Evolutionary conservation across 1,284 basidiomycete genomes (phyloP).

Genomic region (Caloboletus firmus): DNA sequence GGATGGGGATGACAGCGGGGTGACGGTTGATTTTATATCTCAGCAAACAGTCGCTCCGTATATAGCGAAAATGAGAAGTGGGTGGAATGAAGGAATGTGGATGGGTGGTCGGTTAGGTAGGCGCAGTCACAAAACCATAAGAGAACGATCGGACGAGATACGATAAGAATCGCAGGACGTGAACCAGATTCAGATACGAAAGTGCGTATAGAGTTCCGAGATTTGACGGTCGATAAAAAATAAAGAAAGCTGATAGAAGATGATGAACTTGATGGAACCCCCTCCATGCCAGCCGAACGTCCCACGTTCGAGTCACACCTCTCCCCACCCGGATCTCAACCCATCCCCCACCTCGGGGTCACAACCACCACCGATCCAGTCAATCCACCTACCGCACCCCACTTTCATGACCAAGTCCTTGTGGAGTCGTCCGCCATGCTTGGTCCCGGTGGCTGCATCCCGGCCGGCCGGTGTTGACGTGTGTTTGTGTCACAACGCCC

Average conservation of each 20-base stretch:
- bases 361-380: not conserved
- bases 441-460: not conserved
- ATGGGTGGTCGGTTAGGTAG: constrained; percentile 8
- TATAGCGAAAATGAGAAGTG: constrained; percentile 9
- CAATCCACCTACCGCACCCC: not conserved
- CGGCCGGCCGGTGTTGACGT: constrained; percentile 21
- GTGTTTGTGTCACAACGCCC: constrained; percentile 21
- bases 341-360: not conserved
- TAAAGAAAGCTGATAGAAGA: constrained; percentile 4
- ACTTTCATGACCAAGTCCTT: not conserved
- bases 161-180: constrained; percentile 29
- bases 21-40: constrained; percentile 27
- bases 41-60: constrained; percentile 11
- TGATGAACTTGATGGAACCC: constrained; percentile 15
- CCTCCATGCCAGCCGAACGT: not conserved
- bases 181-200: constrained; percentile 6
- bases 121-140: constrained; percentile 33
- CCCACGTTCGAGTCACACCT: constrained; percentile 4
- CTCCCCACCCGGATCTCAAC: not conserved
- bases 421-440: not conserved
- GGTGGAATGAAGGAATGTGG: constrained; percentile 18
- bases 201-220: constrained; percentile 20
- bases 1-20: constrained; percentile 14
- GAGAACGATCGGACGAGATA: constrained; percentile 34
- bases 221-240: constrained; percentile 28